Evolutionary conservation across 1,284 basidiomycete genomes (phyloP).

Genomic region (Ganoderma lingzhi): DNA sequence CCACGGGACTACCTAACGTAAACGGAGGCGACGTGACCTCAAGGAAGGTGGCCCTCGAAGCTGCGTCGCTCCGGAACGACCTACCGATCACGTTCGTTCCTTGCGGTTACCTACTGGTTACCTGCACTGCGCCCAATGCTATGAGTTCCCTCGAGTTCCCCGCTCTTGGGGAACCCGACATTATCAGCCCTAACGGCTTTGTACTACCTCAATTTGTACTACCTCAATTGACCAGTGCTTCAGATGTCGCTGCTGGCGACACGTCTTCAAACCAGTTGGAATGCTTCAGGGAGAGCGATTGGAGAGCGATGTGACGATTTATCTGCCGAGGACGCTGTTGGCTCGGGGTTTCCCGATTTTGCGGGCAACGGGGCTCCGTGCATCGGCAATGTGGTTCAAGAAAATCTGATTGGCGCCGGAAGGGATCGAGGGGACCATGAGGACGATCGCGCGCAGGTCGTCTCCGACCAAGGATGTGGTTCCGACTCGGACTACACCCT

Average conservation of each 20-base stretch:
- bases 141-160: not conserved
- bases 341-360: not conserved
- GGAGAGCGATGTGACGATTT: not conserved
- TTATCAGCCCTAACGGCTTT: not conserved
- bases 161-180: too few relatives aligned
- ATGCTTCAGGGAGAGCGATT: not conserved
- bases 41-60: not conserved
- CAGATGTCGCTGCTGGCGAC: not conserved
- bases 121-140: slow-evolving; percentile 1
- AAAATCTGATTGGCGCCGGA: slow-evolving; percentile 8
- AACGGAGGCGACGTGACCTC: not conserved
- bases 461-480: not conserved
- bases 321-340: not conserved
- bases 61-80: not conserved
- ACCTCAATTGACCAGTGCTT: not conserved
- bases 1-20: not conserved
- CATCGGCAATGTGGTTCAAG: slow-evolving; percentile 7
- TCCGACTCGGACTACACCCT: not conserved
- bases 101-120: not conserved
- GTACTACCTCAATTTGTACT: too few relatives aligned
- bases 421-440: not conserved
- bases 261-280: not conserved
- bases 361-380: not conserved
- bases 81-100: slow-evolving; percentile 3
- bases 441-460: not conserved